Evolutionary conservation across 2,329 filamentous ascomycete genomes (phyloP).

Genomic region (Colletotrichum zoysiae): DNA sequence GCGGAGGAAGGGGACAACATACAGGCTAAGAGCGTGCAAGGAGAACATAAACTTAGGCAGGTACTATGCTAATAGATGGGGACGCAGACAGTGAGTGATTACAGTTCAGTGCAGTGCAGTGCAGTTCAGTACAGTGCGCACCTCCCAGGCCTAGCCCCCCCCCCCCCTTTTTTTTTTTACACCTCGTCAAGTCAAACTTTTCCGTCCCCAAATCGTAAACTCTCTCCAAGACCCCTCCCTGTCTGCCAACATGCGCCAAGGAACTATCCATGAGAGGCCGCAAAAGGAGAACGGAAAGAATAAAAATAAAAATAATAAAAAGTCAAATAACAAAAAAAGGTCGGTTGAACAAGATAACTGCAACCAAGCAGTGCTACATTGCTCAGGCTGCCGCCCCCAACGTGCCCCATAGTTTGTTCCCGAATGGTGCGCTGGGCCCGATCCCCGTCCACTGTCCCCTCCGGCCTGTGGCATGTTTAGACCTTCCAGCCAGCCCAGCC

Average conservation of each 20-base stretch:
- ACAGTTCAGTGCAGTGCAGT: no score
- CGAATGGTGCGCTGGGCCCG: slow-evolving; percentile 16
- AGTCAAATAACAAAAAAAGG: no score
- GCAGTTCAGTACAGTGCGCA: slow-evolving; percentile 12
- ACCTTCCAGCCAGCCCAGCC: not conserved
- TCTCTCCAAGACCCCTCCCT: not conserved
- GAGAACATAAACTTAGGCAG: no score
- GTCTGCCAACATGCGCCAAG: slow-evolving; percentile 31
- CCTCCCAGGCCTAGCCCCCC: not conserved
- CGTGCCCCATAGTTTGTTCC: slow-evolving; percentile 16
- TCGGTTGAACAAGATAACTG: no score
- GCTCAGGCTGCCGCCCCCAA: slow-evolving; percentile 19
- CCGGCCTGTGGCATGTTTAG: slow-evolving; percentile 14
- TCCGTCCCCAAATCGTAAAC: not conserved
- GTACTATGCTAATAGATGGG: no score
- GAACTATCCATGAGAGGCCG: slow-evolving; percentile 26
- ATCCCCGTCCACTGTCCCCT: slow-evolving; percentile 14
- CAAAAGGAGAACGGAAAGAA: not conserved
- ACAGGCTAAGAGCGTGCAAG: no score
- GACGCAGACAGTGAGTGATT: no score
- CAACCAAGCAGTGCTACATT: not conserved
- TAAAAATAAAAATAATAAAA: no score
- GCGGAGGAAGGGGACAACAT: not conserved
- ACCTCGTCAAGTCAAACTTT: not conserved
- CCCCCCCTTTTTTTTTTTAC: not conserved